Evolutionary conservation across 495 filamentous ascomycete genomes (phyloP).

Genomic region (Aspergillus incahuasiensis): DNA sequence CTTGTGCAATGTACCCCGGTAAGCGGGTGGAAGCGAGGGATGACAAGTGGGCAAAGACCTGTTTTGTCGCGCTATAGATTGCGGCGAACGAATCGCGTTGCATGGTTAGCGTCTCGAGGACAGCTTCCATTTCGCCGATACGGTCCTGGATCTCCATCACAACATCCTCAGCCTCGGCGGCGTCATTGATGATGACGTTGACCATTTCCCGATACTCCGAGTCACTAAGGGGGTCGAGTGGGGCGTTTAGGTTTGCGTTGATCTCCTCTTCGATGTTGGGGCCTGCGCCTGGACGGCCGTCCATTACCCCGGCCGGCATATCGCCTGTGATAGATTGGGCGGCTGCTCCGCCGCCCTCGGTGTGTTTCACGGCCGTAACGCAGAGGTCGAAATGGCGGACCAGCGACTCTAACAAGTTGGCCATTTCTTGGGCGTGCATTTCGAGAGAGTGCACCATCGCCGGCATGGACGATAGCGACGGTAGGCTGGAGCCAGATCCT

Average conservation of each 20-base stretch:
- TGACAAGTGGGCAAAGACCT: slow-evolving; percentile 63
- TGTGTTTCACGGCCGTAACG: slow-evolving; percentile 84
- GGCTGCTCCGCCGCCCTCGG: slow-evolving; percentile 80
- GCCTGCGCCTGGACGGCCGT: slow-evolving; percentile 27
- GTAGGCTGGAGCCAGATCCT: slow-evolving; percentile 33
- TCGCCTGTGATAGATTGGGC: slow-evolving; percentile 55
- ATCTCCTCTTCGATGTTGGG: slow-evolving; percentile 50
- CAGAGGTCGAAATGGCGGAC: slow-evolving; percentile 94
- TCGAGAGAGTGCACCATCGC: slow-evolving; percentile 68
- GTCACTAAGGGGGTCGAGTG: slow-evolving; percentile 65
- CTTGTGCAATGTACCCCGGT: slow-evolving; percentile 62
- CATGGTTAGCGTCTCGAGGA: slow-evolving; percentile 49
- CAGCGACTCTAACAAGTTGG: slow-evolving; percentile 70
- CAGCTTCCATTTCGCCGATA: slow-evolving; percentile 68
- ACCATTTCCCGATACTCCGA: slow-evolving; percentile 81
- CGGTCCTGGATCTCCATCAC: slow-evolving; percentile 75
- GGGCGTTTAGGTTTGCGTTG: slow-evolving; percentile 44
- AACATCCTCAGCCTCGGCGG: slow-evolving; percentile 83
- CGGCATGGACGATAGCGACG: slow-evolving; percentile 51
- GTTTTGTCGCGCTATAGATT: slow-evolving; percentile 47
- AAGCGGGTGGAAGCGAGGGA: slow-evolving; percentile 58
- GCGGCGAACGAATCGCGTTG: slow-evolving; percentile 48
- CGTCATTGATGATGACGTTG: slow-evolving; percentile 74
- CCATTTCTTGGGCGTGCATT: slow-evolving; percentile 78
- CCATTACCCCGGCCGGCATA: slow-evolving; percentile 56